These are phyloP conservation scores for Trichoderma sp. DNA, from an alignment of 2,329 filamentous ascomycete species.

Conservation along the genomic window DNA sequence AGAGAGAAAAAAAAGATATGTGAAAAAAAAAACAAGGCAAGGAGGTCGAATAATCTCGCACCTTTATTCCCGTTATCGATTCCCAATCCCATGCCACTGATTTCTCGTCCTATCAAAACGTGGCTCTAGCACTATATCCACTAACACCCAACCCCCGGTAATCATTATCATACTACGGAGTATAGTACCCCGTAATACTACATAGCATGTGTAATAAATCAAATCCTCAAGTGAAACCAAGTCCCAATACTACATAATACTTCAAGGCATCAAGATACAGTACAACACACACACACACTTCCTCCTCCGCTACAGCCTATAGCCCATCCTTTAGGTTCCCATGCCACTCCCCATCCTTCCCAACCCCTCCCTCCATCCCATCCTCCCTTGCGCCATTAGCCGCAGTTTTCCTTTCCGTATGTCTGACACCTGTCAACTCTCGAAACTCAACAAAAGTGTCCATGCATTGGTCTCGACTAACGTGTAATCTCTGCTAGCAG, in stretches of 20 bases:
- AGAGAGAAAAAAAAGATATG: not conserved
- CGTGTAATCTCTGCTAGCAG: not conserved
- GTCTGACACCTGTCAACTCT: not conserved
- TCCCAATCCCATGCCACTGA: not conserved
- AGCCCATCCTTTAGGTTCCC: constrained; percentile 4
- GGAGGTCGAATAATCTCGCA: not conserved
- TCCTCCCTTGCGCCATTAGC: constrained; percentile 16
- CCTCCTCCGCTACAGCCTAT: not conserved
- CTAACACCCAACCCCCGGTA: no score
- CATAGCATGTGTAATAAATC: no score
- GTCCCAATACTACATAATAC: not conserved
- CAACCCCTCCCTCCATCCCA: not conserved
- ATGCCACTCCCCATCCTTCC: not conserved
- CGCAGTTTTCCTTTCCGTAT: not conserved
- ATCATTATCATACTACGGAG: no score
- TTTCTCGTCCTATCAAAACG: not conserved
- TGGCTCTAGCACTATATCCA: not conserved
- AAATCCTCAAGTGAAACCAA: not conserved
- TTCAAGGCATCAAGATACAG: not conserved
- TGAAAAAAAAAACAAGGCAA: not conserved
- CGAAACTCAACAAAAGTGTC: not conserved
- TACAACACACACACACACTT: not conserved
- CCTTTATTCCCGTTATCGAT: not conserved
- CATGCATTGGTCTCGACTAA: no score
- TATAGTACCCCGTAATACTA: no score